A percentile compares a stretch with the other conserved stretches of the same genome.
Conservation (phyloP, 2,329 filamentous ascomycete genomes). For the Talaromyces amestolkiae region DNA sequence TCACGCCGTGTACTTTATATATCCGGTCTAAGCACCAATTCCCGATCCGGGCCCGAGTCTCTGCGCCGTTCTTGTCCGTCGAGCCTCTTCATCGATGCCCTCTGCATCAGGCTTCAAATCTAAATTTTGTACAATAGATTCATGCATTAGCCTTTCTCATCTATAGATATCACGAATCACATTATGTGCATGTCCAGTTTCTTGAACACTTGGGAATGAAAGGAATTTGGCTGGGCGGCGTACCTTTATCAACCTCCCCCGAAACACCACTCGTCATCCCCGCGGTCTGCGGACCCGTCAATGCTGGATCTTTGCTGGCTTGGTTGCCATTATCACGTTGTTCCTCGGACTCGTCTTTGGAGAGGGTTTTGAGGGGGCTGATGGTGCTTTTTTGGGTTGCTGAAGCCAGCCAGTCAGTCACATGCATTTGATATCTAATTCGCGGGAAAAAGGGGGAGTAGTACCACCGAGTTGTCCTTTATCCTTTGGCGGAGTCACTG, state of each 20-base stretch:
- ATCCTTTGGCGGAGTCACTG: slow-evolving; percentile 51
- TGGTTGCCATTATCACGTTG: slow-evolving; percentile 47
- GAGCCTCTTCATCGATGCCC: slow-evolving; percentile 39
- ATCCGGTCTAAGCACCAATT: slow-evolving; percentile 50
- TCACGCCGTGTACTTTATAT: background rate
- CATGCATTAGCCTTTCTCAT: slow-evolving; percentile 32
- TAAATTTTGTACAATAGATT: slow-evolving; percentile 39
- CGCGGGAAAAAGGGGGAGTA: background rate
- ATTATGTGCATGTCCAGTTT: background rate
- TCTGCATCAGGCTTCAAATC: slow-evolving; percentile 35
- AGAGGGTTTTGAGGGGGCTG: slow-evolving; percentile 31
- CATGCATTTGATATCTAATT: background rate
- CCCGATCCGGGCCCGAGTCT: slow-evolving; percentile 56
- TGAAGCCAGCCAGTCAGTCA: background rate
- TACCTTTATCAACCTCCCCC: slow-evolving; percentile 40
- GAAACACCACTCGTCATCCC: slow-evolving; percentile 49
- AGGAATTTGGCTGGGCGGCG: background rate
- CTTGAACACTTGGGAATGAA: background rate
- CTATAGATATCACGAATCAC: background rate
- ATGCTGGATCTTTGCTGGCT: slow-evolving; percentile 46
- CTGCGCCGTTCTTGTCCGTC: slow-evolving; percentile 49
- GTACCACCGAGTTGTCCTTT: slow-evolving; percentile 58
- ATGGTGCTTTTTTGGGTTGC: slow-evolving; percentile 31
- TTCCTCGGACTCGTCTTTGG: slow-evolving; percentile 22
- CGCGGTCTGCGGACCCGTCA: slow-evolving; percentile 53